These are phyloP conservation scores for Ustulina deusta DNA, from an alignment of 2,329 filamentous ascomycete genomes.

Conservation along the genomic window DNA sequence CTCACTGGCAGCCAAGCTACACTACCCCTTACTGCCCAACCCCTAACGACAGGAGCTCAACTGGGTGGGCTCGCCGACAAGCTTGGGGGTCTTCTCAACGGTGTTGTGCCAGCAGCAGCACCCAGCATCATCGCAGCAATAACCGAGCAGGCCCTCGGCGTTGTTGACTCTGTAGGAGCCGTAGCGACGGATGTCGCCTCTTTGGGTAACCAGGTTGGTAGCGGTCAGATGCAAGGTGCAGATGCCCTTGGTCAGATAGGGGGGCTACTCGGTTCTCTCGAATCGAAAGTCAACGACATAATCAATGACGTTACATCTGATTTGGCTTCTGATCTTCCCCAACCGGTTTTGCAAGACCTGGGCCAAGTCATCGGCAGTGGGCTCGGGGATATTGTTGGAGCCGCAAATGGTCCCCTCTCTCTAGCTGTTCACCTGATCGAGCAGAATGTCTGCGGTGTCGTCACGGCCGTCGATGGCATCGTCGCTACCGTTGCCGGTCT, in stretches of 20 bases:
- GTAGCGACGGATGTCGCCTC: constrained; percentile 45
- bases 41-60: constrained; percentile 36
- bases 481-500: constrained; percentile 44
- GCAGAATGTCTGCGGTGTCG: constrained; percentile 43
- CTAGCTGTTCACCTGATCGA: constrained; percentile 43
- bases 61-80: constrained; percentile 35
- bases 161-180: constrained; percentile 40
- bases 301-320: constrained; percentile 36
- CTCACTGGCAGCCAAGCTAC: constrained; percentile 33
- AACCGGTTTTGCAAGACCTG: constrained; percentile 37
- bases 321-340: constrained; percentile 36
- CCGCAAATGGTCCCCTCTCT: constrained; percentile 40
- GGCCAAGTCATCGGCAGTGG: constrained; percentile 37
- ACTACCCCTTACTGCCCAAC: constrained; percentile 35
- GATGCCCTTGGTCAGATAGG: constrained; percentile 41
- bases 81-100: constrained; percentile 39
- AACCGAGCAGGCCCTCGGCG: constrained; percentile 39
- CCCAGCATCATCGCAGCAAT: constrained; percentile 40
- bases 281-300: constrained; percentile 41
- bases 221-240: constrained; percentile 36
- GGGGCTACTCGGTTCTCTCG: constrained; percentile 40
- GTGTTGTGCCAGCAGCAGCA: constrained; percentile 34
- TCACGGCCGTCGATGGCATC: constrained; percentile 44
- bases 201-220: constrained; percentile 39
- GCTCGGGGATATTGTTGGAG: constrained; percentile 42